Evolutionary conservation across 2,329 filamentous ascomycete genomes (phyloP), one percentile per base, ranked within the genome.

Genomic region (Pochonia chlamydosporia): DNA sequence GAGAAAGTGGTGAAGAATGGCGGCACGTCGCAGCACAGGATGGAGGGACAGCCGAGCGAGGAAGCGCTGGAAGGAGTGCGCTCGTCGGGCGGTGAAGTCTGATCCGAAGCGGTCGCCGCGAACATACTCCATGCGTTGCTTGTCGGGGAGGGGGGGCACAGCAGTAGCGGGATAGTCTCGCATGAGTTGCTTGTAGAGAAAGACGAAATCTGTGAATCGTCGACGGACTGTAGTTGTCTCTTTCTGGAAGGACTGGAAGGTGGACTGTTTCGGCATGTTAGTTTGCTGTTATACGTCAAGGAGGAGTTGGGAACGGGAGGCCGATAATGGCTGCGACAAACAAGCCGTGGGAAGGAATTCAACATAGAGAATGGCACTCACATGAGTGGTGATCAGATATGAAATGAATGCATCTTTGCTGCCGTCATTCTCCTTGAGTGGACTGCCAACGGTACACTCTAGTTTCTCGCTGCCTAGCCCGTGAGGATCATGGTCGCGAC

Each of bases 121-220:
- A 44, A 97, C 93, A 63, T 97, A 97, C 63, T 96, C 90, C 88
- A 99, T 96, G 70, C 95, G 95, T 75, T 97, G 92, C 76, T 97
- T 99, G 70, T 97, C 93, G 45, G 93, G 93, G 46, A 99, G 76
- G 40, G 93, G 93, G 25, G 93, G 93, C 3, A 99, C 89, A 41
- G 93, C 93, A 67, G 87, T 89, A 71, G 89, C 88, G 50, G 90
- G 89, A 60, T 89, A 97, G 65, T 96, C 91, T 63, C 84, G 84
- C 53, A 78, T 83, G 44, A 99, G 82, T 26, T 88, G 85, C 69
- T 95, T 96, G 73, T 89, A 96, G 52, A 99, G 82, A 65, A 96
- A 99, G 57, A 95, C 85, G 64, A 99, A 99, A 71, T 99, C 93
- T 57, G 92, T 97, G 70, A 96, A 99, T 61, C 93, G 89, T 56